phyloP scores from a whole-genome alignment of 345 rosid genomes.

The Bruguiera parviflora region DNA sequence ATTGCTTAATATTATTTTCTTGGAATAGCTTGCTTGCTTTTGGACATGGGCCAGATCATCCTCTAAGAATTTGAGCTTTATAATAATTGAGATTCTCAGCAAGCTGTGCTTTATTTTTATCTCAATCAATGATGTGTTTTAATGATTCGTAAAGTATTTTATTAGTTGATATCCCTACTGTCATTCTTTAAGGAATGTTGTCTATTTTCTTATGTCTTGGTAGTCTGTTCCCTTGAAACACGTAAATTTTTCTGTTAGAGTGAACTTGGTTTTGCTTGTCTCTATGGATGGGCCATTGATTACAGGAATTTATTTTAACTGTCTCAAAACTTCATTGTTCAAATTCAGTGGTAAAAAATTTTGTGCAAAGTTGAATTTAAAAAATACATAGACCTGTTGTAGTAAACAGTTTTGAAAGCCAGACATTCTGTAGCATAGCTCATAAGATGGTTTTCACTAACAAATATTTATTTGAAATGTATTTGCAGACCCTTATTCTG shows the following conservation, averaged over 20 bases:
- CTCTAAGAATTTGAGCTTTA: not conserved
- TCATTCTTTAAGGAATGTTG: not conserved
- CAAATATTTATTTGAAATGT: conserved; percentile 5
- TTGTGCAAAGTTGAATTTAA: too few relatives aligned
- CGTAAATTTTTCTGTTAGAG: too few relatives aligned
- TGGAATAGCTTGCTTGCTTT: not conserved
- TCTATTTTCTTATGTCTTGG: not conserved
- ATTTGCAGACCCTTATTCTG: conserved; percentile 56
- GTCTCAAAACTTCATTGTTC: too few relatives aligned
- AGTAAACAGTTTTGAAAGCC: not conserved
- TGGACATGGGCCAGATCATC: not conserved
- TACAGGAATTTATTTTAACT: not conserved
- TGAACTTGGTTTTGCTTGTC: not conserved
- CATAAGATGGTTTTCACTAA: not conserved
- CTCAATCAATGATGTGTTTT: not conserved
- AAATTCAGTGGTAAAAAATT: too few relatives aligned
- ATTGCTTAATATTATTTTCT: too few relatives aligned
- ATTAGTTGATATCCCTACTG: not conserved
- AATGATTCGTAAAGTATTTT: not conserved
- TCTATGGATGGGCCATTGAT: not conserved
- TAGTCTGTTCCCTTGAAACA: not conserved
- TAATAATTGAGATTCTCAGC: not conserved
- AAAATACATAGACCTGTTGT: too few relatives aligned
- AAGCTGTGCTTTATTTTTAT: not conserved
- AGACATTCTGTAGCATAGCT: not conserved